Base-by-base conservation (phyloP, 345 rosid genomes). In the Eutrema japonicum region DNA sequence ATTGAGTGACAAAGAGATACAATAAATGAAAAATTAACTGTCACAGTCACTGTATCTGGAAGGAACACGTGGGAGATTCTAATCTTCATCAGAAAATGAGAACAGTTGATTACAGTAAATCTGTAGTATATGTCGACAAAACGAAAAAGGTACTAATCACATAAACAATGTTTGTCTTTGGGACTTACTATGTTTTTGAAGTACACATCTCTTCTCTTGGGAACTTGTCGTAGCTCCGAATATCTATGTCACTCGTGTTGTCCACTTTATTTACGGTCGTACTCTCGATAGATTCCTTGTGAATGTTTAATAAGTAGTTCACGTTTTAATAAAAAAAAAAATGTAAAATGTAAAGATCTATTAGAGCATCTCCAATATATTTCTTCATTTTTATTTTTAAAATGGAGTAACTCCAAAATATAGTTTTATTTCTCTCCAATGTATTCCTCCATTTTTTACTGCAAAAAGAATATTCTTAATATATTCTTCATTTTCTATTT, bases 61-160 rank as follows among this genome's bases (percentile, higher is more conserved):
- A 33, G 26, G 32, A 64, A 64, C 77, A 73, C 65, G 71, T 64
- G 71, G 71, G 37, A 73, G 71, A 64, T 73, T 55, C 71, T 50
- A 54, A 14, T 54, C 40, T 72, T 63, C 43, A 30, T 32, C 42
- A 72, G 35, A 61, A 61, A 42, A 63, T 42, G 53, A 52, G 46
- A 72, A 43, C 22, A 72, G 18, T 40, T 18, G 18, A 18, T 18
- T 18, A 22, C 46, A 64, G 47, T 53, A 53, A 43, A 72, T 61
- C 53, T 51, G 53, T 50, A 72, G 53, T 50, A 72, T 6, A 26
- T 26, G 64, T 46, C 32, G 71, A 73, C 77, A 73, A 73, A 73
- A 73, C 36, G 64, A 7, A 56, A 70, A 59, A 66, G 51, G 40
- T 38, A n/a, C 8, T 6, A 53, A 51, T 62, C 57, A 35, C 16